Evolutionary conservation across 2,329 filamentous ascomycete species (phyloP), one percentile per base, ranked within the genome.

Genomic region (Arachnomyces sp.): DNA sequence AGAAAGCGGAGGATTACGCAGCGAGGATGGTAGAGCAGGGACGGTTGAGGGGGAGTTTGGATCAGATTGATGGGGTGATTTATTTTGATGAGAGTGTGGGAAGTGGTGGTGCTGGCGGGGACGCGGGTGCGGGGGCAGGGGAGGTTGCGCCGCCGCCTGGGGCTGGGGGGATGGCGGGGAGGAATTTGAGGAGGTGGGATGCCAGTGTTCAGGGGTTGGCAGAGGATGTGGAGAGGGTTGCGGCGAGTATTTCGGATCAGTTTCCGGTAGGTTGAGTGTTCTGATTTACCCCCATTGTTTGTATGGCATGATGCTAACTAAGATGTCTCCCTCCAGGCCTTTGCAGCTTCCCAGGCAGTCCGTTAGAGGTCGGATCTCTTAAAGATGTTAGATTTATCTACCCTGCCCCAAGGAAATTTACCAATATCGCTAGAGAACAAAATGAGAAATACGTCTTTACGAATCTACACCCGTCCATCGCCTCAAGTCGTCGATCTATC

Each of bases 1-100:
- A 84, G 38, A 83, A 81, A 60, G 90, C 90, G 3, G 92, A 98
- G 68, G 81, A 84, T 43, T 95, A 92, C 39, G 92, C 90, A 9
- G 88, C 90, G 3, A 76, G 79, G 52, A 98, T 98, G 92, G 86
- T 98, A 53, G 89, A 96, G 68, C 89, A 95, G 63, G 88, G 86
- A 7, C 79, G 92, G 25, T 66, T 98, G 38, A 77, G 82, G 2
- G 92, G 90, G 6, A 80, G 82, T 42, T 96, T 98, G 55, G 90
- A 98, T 63, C 92, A 98, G 68, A 89, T 98, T 42, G 85, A 88
- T 42, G 76, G 83, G 11, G 68, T 89, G 8, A 89, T 98, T 44
- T 88, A 81, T 67, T 98, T 98, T 58, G 85, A 92, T 28, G 63
- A 71, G 64, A 56, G 81, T n/a, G n/a, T n/a, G n/a, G n/a, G n/a